These are phyloP conservation scores for Fusarium nygamai DNA, from an alignment of 2,329 filamentous ascomycete species.

Conservation along the genomic window DNA sequence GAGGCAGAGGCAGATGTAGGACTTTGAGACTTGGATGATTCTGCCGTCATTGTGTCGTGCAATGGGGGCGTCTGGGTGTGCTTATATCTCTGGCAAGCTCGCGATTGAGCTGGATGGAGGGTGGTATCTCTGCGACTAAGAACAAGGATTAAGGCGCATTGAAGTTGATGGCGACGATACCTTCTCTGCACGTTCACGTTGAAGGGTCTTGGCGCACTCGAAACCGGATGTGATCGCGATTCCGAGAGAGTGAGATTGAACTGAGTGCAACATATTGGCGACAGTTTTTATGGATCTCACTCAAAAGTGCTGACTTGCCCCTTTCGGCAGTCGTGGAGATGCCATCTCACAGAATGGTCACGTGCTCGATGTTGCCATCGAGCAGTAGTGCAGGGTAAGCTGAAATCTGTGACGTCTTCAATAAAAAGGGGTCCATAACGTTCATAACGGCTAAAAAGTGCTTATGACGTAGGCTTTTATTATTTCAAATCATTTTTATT, in stretches of 20 bases:
- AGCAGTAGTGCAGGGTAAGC: conserved; percentile 19
- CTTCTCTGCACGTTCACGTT: not conserved
- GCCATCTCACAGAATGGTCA: not conserved
- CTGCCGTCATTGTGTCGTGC: conserved; percentile 20
- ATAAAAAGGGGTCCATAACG: not conserved
- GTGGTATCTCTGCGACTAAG: not conserved
- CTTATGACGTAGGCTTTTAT: not conserved
- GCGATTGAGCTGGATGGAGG: not conserved
- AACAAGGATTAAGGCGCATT: not conserved
- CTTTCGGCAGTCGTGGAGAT: not conserved
- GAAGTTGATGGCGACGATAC: not conserved
- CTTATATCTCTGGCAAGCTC: not conserved
- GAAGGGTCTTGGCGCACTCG: not conserved
- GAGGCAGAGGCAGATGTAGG: not conserved
- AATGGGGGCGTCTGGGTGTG: not conserved
- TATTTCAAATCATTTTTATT: not conserved
- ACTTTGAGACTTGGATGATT: conserved; percentile 3
- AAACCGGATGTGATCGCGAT: not conserved
- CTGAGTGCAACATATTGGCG: not conserved
- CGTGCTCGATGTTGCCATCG: not conserved
- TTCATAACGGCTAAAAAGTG: not conserved
- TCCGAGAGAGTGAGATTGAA: not conserved
- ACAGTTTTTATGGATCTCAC: conserved; percentile 27
- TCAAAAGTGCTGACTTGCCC: conserved; percentile 10
- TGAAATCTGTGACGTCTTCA: not conserved